Base-by-base conservation (phyloP, 2,329 filamentous ascomycete genomes). In the Ophiocordyceps unilateralis region DNA sequence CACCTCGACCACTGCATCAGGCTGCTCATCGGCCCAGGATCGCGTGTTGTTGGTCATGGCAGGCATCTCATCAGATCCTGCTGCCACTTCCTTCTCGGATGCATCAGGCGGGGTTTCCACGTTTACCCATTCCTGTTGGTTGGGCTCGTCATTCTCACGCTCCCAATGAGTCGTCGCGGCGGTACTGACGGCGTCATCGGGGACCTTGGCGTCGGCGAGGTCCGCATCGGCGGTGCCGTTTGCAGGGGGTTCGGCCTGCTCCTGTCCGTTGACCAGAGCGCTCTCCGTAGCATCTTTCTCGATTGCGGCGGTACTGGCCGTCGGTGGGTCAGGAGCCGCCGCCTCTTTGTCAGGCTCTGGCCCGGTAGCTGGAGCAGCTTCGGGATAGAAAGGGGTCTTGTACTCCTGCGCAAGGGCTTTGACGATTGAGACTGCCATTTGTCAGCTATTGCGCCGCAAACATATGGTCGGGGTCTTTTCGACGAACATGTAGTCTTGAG, bases 11-110 rank as follows among this genome's bases (percentile, higher is more conserved):
- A 58, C 58, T 44, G 58, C 60, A 46, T 78, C 74, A 17, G 81
- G 75, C 51, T 83, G 74, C 47, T 91, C 83, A 53, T 93, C 86
- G 22, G 84, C 84, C 84, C 84, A 93, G 53, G 79, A 86, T 55
- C 81, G 77, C 24, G 69, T 68, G 53, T 70, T 69, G 43, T 63
- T 56, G 34, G 65, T 60, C 9, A 66, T 64, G 7, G 74, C 76
- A 40, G 77, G 73, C n/a, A 74, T 76, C 22, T 76, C 74, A 40
- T 69, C 63, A 37, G 76, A 58, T 36, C 1, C 32, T n/a, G n/a
- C 32, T 9, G 32, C 32, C 32, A n/a, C 17, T 17, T 91, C 83
- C 5, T 81, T 80, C 67, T 93, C 86, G 42, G 75, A 65, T 40
- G 79, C 72, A 54, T 88, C 76, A 44, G 81, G 76, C 42, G 84